Base-by-base conservation (phyloP, 257 asterid genomes). In the Solanum gandarillasii region DNA sequence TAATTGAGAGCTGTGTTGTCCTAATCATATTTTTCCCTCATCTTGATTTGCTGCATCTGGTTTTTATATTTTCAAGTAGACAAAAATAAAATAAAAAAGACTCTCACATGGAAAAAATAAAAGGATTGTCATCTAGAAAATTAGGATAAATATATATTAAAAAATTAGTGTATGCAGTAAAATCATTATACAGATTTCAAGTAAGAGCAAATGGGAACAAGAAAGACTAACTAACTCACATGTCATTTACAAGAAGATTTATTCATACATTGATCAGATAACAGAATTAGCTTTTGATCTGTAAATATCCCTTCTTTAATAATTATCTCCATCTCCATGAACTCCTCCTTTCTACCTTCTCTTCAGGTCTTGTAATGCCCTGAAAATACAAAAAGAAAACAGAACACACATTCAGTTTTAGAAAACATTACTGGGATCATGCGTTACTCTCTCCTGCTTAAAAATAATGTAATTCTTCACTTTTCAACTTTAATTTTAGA, bases 321-420 rank as follows among this genome's bases (percentile, higher is more conserved):
- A 68, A 14, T 31, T 31, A 90, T 89, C 92, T 83, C 90, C 91
- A 91, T 68, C 35, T 85, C 92, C 93, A 87, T 62, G 92, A 90
- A 43, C 91, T 90, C 38, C 91, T 90, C 38, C 39, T 76, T 41
- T 83, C 88, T 31, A 86, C 79, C 83, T 86, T 67, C 85, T 60
- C 91, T 9, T 38, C 83, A 18, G 81, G 83, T 83, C 76, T 87
- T 62, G 78, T 72, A 2, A 32, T 52, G 4, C 83, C 89, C 95
- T 91, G 35, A 46, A 87, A 68, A 41, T 2, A 13, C 32, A 48
- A 48, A 55, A 87, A 31, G 29, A 83, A 81, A 41, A 55, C 21
- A 48, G 29, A 34, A n/a, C 73, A 55, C n/a, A 86, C 14, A 62
- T 16, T 43, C 21, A 25, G 34, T 16, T 39, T 12, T 6, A 16